Evolutionary conservation across 2,329 filamentous ascomycete species (phyloP).

Genomic region (Fusarium tjaetaba): DNA sequence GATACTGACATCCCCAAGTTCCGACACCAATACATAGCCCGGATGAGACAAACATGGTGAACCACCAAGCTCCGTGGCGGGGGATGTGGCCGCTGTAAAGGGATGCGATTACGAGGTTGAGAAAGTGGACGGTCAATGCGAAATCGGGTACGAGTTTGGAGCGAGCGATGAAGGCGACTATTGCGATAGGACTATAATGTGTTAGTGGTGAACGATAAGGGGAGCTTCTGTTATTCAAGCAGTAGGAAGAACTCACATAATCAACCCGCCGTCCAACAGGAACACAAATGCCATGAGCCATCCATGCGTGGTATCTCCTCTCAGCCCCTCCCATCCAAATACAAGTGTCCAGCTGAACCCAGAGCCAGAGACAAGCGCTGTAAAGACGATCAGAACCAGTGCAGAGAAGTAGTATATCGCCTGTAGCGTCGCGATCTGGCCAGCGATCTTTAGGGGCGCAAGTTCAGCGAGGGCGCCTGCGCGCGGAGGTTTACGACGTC

Average conservation of each 20-base stretch:
- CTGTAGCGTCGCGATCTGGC: slow-evolving; percentile 68
- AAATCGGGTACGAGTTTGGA: slow-evolving; percentile 97
- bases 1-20: slow-evolving; percentile 90
- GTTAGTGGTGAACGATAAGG: slow-evolving; percentile 11
- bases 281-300: slow-evolving; percentile 69
- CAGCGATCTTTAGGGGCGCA: slow-evolving; percentile 67
- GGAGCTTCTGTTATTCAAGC: neutral
- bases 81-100: slow-evolving; percentile 83
- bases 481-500: slow-evolving; percentile 66
- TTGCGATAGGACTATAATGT: slow-evolving; percentile 75
- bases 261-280: slow-evolving; percentile 64
- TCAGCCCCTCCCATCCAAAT: slow-evolving; percentile 67
- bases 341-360: slow-evolving; percentile 64
- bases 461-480: slow-evolving; percentile 69
- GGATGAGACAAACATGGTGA: slow-evolving; percentile 60
- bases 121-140: slow-evolving; percentile 84
- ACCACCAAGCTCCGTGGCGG: slow-evolving; percentile 87
- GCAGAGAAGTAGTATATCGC: slow-evolving; percentile 64
- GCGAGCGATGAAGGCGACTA: slow-evolving; percentile 84
- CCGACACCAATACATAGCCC: slow-evolving; percentile 68
- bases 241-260: slow-evolving; percentile 54
- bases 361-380: slow-evolving; percentile 66
- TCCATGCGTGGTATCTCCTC: slow-evolving; percentile 70
- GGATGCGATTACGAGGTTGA: slow-evolving; percentile 81
- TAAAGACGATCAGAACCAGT: slow-evolving; percentile 66